phyloP scores from a whole-genome alignment of 1,284 basidiomycete species.

The Papiliotrema flavescens region DNA sequence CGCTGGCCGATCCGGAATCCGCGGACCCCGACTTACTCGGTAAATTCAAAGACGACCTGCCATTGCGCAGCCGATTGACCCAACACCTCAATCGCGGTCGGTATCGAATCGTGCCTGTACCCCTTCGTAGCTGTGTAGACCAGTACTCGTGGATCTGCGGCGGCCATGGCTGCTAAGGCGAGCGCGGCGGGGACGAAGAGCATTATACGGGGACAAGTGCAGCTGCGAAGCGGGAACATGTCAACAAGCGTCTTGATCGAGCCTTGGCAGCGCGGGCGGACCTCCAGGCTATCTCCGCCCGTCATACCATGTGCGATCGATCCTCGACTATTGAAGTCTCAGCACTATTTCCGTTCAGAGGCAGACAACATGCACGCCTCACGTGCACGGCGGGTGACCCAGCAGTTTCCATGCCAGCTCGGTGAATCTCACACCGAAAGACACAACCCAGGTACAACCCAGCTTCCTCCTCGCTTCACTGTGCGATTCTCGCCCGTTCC shows the following conservation, averaged over 20 bases:
- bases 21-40: constrained; percentile 51
- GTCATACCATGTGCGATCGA: too few relatives aligned
- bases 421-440: too few relatives aligned
- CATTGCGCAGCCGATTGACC: constrained; percentile 32
- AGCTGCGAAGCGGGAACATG: not conserved
- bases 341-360: too few relatives aligned
- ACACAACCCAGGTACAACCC: too few relatives aligned
- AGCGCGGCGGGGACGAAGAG: not conserved
- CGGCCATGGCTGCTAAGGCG: constrained; percentile 1
- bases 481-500: too few relatives aligned
- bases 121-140: constrained; percentile 43
- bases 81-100: constrained; percentile 62
- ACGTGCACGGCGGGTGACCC: not conserved
- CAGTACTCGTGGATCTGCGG: constrained; percentile 27
- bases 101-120: constrained; percentile 70
- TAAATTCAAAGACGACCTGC: constrained; percentile 60
- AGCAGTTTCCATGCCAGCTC: not conserved
- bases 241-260: not conserved
- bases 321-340: too few relatives aligned
- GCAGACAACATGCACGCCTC: too few relatives aligned
- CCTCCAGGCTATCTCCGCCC: too few relatives aligned
- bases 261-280: too few relatives aligned
- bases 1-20: not conserved
- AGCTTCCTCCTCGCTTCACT: too few relatives aligned
- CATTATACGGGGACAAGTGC: not conserved